A percentile compares a stretch with the other conserved stretches of the same genome.
Conservation (phyloP, 345 rosid genomes). For the Eucalyptus fibrosa region DNA sequence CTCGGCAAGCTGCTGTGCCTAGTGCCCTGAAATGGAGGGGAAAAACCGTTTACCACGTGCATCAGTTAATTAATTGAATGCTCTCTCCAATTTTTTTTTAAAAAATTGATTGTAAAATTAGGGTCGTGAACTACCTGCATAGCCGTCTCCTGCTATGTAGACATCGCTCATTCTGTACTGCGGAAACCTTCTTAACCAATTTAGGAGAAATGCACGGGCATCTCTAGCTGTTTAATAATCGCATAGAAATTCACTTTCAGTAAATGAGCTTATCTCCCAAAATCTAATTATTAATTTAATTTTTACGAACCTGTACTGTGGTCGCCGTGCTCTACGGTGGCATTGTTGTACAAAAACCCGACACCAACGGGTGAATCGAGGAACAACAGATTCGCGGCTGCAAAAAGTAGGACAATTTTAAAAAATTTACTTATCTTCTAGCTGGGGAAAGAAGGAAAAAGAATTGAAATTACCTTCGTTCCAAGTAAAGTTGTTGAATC, state of each 20-base stretch:
- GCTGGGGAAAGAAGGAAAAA: too few species aligned
- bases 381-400: neutral
- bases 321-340: neutral
- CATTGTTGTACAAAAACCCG: neutral
- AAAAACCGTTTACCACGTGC: neutral
- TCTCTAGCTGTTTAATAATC: conserved; percentile 3
- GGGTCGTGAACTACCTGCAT: conserved; percentile 1
- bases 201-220: conserved; percentile 2
- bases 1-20: conserved; percentile 11
- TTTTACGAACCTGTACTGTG: neutral
- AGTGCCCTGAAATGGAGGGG: conserved; percentile 3
- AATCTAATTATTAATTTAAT: too few species aligned
- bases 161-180: conserved; percentile 5
- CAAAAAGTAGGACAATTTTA: neutral
- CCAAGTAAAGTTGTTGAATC: conserved; percentile 3
- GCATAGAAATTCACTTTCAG: neutral
- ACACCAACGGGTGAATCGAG: neutral
- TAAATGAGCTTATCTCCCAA: neutral
- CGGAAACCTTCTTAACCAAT: conserved; percentile 21
- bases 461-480: neutral
- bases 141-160: conserved; percentile 16
- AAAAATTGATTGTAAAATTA: neutral
- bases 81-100: too few species aligned
- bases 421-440: too few species aligned
- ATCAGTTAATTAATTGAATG: neutral